Conservation (phyloP, 345 rosid species). For the Pseudoturritis turrita region DNA sequence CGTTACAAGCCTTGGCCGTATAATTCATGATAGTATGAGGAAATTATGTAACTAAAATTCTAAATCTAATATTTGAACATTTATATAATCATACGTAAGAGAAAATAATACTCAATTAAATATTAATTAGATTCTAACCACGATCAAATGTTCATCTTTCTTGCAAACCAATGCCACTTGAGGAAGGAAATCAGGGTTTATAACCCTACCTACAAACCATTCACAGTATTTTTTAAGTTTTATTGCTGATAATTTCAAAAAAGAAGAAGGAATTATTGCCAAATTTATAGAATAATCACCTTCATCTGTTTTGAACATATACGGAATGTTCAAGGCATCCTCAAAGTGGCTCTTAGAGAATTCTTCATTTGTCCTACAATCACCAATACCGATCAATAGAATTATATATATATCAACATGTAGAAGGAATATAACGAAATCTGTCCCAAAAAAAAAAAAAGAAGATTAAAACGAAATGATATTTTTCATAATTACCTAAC, state of each 20-base stretch:
- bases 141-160: conserved; percentile 41
- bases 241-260: neutral
- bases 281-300: conserved; percentile 18
- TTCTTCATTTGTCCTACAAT: conserved; percentile 46
- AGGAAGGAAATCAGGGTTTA: conserved; percentile 39
- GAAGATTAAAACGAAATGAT: neutral
- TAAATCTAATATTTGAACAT: neutral
- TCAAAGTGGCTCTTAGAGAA: conserved; percentile 42
- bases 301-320: conserved; percentile 46
- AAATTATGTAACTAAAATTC: neutral
- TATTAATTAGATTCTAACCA: conserved; percentile 31
- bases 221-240: neutral
- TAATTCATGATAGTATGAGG: neutral
- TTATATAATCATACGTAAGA: neutral
- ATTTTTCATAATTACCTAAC: conserved; percentile 33
- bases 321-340: conserved; percentile 48
- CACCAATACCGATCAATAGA: neutral
- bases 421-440: neutral
- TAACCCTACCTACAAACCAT: conserved; percentile 26
- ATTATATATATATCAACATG: neutral
- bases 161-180: conserved; percentile 34
- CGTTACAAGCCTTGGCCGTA: conserved; percentile 30
- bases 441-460: too few species aligned
- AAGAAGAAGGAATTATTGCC: neutral
- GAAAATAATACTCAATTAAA: neutral